Conservation (phyloP, 2,329 filamentous ascomycete species). For the Stachybotrys elegans region DNA sequence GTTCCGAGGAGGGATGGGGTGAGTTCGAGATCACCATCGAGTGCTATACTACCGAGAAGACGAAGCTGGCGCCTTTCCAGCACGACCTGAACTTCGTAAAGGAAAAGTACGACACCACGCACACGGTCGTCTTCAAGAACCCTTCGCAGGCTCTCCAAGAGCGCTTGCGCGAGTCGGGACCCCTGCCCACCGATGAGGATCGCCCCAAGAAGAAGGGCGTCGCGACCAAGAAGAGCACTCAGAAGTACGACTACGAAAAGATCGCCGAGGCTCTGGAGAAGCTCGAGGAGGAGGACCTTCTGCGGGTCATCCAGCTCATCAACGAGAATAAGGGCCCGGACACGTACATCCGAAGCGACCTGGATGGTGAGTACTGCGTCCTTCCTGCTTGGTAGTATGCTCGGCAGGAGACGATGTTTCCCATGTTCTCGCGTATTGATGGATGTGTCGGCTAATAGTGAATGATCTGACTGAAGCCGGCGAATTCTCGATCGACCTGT, state of each 20-base stretch:
- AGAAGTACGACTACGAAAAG: slow-evolving; percentile 84
- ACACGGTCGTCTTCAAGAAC: slow-evolving; percentile 84
- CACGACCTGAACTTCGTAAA: slow-evolving; percentile 92
- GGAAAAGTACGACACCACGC: slow-evolving; percentile 75
- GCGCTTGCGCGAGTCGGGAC: slow-evolving; percentile 75
- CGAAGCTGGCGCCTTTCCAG: slow-evolving; percentile 65
- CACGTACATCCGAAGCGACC: slow-evolving; percentile 95
- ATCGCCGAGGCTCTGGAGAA: slow-evolving; percentile 86
- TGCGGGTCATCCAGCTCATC: slow-evolving; percentile 95
- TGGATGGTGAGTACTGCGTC: slow-evolving; percentile 66
- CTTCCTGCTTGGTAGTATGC: not conserved
- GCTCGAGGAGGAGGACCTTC: slow-evolving; percentile 84
- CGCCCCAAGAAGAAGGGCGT: slow-evolving; percentile 56
- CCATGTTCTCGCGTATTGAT: slow-evolving; percentile 22
- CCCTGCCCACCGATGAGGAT: slow-evolving; percentile 72
- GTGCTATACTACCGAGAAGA: slow-evolving; percentile 79
- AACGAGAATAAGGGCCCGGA: slow-evolving; percentile 94
- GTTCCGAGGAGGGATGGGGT: slow-evolving; percentile 94
- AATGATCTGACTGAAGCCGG: slow-evolving; percentile 56
- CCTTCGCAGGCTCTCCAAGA: slow-evolving; percentile 81
- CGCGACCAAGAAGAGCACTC: slow-evolving; percentile 71
- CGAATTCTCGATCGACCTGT: slow-evolving; percentile 97
- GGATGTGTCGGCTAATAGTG: slow-evolving; percentile 27
- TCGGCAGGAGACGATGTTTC: slow-evolving; percentile 1
- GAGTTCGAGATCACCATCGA: slow-evolving; percentile 95